phyloP scores from a whole-genome alignment of 495 filamentous ascomycete genomes.

The Tuber umbilicatum region DNA sequence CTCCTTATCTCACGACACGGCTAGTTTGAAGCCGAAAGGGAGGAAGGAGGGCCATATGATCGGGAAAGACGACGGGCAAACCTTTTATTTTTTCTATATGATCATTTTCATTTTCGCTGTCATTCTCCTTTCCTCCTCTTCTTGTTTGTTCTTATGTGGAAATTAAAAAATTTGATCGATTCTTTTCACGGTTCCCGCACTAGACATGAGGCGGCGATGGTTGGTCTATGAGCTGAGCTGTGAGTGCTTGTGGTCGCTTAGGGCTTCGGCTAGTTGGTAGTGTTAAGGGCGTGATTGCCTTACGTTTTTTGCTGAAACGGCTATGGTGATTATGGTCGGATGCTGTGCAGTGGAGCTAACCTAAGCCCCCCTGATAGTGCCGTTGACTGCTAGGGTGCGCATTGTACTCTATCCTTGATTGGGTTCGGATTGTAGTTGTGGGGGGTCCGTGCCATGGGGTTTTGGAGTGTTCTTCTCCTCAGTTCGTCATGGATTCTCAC shows the following conservation, averaged over 20 bases:
- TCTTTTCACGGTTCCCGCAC: not conserved
- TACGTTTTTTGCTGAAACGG: not conserved
- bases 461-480: not conserved
- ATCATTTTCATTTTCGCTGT: constrained; percentile 3
- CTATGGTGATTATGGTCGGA: not conserved
- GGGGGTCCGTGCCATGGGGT: not conserved
- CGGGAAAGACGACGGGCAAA: not conserved
- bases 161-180: not conserved
- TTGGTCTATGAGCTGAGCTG: not conserved
- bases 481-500: not conserved
- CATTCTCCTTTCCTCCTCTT: not conserved
- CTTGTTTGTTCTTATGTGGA: constrained; percentile 1
- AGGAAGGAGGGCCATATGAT: not conserved
- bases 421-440: not conserved
- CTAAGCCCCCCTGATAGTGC: not conserved
- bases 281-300: not conserved
- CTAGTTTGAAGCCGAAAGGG: not conserved
- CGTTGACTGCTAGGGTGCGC: not conserved
- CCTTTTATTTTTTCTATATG: constrained; percentile 4
- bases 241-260: not conserved
- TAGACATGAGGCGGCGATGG: not conserved
- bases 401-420: not conserved
- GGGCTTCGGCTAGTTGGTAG: not conserved
- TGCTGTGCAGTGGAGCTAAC: not conserved
- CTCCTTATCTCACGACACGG: not conserved